A percentile compares a stretch with the other conserved stretches of the same genome.
phyloP scores from a whole-genome alignment of 2,329 filamentous ascomycete genomes.

The Trichophyton benhamiae region DNA sequence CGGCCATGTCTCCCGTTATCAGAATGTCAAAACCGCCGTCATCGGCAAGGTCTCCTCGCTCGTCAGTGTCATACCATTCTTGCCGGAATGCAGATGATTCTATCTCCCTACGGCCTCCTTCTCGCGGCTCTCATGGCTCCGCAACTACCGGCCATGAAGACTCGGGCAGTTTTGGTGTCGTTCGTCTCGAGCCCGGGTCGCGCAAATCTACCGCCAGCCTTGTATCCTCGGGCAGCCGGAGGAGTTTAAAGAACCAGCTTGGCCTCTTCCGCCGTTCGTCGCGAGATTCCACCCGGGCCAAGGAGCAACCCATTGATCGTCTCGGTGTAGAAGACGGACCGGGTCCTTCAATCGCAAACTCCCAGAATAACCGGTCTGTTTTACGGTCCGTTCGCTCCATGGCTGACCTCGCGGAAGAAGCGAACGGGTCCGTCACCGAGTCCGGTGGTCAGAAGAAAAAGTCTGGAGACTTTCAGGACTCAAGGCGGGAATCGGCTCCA shows the following conservation, averaged over 20 bases:
- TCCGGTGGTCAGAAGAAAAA: background rate
- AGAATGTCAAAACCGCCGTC: conserved; percentile 72
- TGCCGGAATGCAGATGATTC: conserved; percentile 39
- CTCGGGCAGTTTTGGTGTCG: conserved; percentile 26
- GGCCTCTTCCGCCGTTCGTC: conserved; percentile 26
- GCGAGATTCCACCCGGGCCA: conserved; percentile 27
- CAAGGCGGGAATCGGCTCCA: conserved; percentile 13
- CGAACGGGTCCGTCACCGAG: background rate
- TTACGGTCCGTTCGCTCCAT: conserved; percentile 32
- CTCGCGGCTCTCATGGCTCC: conserved; percentile 28
- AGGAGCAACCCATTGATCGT: conserved; percentile 24
- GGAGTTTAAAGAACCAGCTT: conserved; percentile 27
- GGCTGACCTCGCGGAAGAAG: conserved; percentile 32
- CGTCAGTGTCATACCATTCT: conserved; percentile 42
- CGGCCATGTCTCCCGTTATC: conserved; percentile 56
- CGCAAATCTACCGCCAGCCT: conserved; percentile 29
- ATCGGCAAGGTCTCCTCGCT: conserved; percentile 59
- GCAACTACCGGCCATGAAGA: conserved; percentile 24
- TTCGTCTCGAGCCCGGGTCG: conserved; percentile 30
- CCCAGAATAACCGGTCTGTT: conserved; percentile 26
- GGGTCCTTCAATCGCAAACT: conserved; percentile 22
- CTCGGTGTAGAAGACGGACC: conserved; percentile 21
- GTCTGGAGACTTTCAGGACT: conserved; percentile 1
- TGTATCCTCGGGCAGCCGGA: conserved; percentile 29
- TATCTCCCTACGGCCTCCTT: conserved; percentile 22